Conservation (phyloP, 2,329 filamentous ascomycete genomes). For the Microdochium bolleyi region DNA sequence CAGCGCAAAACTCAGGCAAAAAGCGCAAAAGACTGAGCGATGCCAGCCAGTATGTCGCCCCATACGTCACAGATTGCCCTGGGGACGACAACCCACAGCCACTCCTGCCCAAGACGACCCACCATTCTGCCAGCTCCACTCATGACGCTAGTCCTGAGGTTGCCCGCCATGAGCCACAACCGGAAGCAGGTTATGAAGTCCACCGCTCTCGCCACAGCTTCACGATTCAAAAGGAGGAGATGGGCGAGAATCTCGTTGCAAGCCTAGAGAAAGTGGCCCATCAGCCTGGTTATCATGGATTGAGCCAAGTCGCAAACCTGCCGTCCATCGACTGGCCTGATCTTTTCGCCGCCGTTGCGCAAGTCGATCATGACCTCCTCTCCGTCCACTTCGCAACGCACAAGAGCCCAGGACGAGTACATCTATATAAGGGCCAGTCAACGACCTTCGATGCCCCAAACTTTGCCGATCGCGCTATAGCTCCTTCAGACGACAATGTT, state of each 20-base stretch:
- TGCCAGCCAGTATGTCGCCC: not conserved
- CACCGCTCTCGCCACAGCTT: no score
- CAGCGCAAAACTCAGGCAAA: not conserved
- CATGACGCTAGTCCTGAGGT: not conserved
- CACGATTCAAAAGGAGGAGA: no score
- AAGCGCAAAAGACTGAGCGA: not conserved
- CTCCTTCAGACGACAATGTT: not conserved
- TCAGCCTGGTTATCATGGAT: no score
- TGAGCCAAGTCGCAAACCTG: no score
- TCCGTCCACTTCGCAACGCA: not conserved
- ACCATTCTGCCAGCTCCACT: not conserved
- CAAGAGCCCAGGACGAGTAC: not conserved
- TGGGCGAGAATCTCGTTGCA: no score
- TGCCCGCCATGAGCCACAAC: no score
- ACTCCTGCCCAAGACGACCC: not conserved
- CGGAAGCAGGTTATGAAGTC: no score
- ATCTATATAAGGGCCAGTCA: not conserved
- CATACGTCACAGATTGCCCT: not conserved
- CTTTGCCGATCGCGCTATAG: not conserved
- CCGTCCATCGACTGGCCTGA: no score
- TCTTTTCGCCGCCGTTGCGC: no score
- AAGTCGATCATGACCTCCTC: not conserved
- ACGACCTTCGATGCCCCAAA: not conserved
- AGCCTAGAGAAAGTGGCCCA: no score
- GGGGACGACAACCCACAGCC: not conserved